These are phyloP conservation scores for Nevesoporus exiguus DNA, from an alignment of 768 basidiomycete species.

Conservation along the genomic window DNA sequence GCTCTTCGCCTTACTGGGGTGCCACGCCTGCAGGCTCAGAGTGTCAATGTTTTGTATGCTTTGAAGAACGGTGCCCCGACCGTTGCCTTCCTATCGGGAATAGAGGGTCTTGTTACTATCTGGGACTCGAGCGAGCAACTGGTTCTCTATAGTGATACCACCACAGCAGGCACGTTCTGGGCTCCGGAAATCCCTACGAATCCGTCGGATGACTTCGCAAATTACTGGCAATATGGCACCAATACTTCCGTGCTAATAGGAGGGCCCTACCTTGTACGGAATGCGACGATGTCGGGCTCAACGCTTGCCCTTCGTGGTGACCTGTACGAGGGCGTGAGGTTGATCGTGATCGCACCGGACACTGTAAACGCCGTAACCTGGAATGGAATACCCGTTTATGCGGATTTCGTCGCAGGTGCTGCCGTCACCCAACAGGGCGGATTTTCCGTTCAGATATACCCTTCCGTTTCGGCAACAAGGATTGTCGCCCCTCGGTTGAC, in stretches of 20 bases:
- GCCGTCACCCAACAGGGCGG: slow-evolving; percentile 38
- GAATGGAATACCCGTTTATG: slow-evolving; percentile 56
- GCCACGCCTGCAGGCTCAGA: slow-evolving; percentile 34
- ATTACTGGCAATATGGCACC: slow-evolving; percentile 72
- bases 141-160: slow-evolving; percentile 63
- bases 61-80: slow-evolving; percentile 35
- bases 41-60: slow-evolving; percentile 24
- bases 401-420: slow-evolving; percentile 33
- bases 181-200: slow-evolving; percentile 56
- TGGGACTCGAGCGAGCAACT: slow-evolving; percentile 68
- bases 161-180: slow-evolving; percentile 72
- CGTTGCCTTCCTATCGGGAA: slow-evolving; percentile 54
- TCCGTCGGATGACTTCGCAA: slow-evolving; percentile 41
- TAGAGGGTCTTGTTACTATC: slow-evolving; percentile 55
- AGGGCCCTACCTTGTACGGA: slow-evolving; percentile 63
- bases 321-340: slow-evolving; percentile 50
- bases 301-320: slow-evolving; percentile 67
- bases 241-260: slow-evolving; percentile 64
- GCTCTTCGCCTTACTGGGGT: slow-evolving; percentile 47
- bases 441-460: slow-evolving; percentile 46
- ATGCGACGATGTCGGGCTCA: slow-evolving; percentile 44
- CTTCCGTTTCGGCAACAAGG: slow-evolving; percentile 27
- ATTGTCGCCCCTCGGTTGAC: slow-evolving; percentile 48
- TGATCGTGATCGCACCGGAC: slow-evolving; percentile 64
- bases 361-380: slow-evolving; percentile 55